phyloP scores from a whole-genome alignment of 495 filamentous ascomycete species.

The Ascobolus immersus region DNA sequence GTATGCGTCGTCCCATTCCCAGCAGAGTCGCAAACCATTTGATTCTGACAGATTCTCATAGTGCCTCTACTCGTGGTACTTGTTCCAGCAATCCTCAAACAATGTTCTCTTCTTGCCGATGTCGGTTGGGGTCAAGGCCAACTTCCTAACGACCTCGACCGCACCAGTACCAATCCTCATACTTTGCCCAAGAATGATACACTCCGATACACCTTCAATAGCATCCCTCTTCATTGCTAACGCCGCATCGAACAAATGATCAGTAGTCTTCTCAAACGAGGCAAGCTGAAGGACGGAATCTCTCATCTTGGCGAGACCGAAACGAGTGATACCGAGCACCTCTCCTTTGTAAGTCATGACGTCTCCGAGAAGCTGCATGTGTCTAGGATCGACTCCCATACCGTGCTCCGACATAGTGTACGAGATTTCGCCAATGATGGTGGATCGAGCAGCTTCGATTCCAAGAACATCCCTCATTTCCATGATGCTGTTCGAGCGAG shows the following conservation, averaged over 20 bases:
- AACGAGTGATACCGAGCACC: constrained; percentile 89
- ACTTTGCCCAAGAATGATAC: constrained; percentile 93
- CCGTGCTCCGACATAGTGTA: constrained; percentile 16
- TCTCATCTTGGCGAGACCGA: constrained; percentile 89
- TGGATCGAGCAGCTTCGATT: constrained; percentile 55
- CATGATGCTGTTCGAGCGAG: constrained; percentile 65
- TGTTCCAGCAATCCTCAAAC: constrained; percentile 54
- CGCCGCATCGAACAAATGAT: constrained; percentile 90
- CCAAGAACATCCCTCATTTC: constrained; percentile 81
- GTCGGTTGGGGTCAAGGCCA: constrained; percentile 41
- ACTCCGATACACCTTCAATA: constrained; percentile 83
- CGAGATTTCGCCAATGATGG: constrained; percentile 16
- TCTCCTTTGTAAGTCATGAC: constrained; percentile 99
- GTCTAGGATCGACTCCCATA: constrained; percentile 92
- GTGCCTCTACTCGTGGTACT: constrained; percentile 13
- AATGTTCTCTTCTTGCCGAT: constrained; percentile 35
- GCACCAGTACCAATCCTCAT: constrained; percentile 78
- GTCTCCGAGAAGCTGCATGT: constrained; percentile 96
- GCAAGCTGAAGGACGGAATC: constrained; percentile 85
- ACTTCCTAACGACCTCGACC: constrained; percentile 55
- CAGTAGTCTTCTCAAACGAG: constrained; percentile 93
- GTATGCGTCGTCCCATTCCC: too few species aligned
- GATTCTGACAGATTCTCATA: too few species aligned
- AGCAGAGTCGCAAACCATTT: too few species aligned
- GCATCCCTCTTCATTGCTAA: constrained; percentile 64